Percentiles rank a stretch among this genome's conserved stretches.
phyloP scores from a whole-genome alignment of 2,329 filamentous ascomycete genomes.

The Grosmannia huntii region DNA sequence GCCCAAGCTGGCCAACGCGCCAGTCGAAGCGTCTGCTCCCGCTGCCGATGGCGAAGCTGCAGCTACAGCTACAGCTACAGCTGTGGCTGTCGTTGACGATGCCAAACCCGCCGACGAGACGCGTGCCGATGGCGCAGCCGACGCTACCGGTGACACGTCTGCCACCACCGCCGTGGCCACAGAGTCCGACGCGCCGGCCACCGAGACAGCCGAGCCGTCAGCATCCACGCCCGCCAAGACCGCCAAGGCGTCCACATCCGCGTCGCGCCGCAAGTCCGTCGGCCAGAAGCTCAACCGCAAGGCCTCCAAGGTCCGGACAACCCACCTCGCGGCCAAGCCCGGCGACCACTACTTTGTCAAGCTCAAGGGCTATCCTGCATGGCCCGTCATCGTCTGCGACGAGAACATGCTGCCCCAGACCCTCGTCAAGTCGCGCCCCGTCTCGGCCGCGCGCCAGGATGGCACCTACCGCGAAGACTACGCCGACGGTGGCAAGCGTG shows the following conservation, averaged over 20 bases:
- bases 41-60: background rate
- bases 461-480: slow-evolving; percentile 82
- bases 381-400: slow-evolving; percentile 89
- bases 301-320: slow-evolving; percentile 60
- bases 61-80: background rate
- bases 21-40: background rate
- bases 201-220: slow-evolving; percentile 8
- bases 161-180: slow-evolving; percentile 9
- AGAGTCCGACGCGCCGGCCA: slow-evolving; percentile 16
- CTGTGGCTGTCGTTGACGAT: background rate
- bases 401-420: slow-evolving; percentile 82
- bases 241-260: slow-evolving; percentile 19
- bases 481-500: slow-evolving; percentile 75
- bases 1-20: slow-evolving; percentile 3
- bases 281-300: slow-evolving; percentile 78
- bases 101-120: background rate
- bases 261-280: slow-evolving; percentile 60
- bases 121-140: slow-evolving; percentile 12
- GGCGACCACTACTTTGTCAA: slow-evolving; percentile 88
- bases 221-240: slow-evolving; percentile 12
- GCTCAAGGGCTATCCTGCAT: slow-evolving; percentile 87
- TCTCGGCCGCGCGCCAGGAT: slow-evolving; percentile 69
- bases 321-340: slow-evolving; percentile 68
- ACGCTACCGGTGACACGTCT: background rate
- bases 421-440: slow-evolving; percentile 66